Base-by-base conservation (phyloP, 768 basidiomycete species). In the Hericium erinaceus region DNA sequence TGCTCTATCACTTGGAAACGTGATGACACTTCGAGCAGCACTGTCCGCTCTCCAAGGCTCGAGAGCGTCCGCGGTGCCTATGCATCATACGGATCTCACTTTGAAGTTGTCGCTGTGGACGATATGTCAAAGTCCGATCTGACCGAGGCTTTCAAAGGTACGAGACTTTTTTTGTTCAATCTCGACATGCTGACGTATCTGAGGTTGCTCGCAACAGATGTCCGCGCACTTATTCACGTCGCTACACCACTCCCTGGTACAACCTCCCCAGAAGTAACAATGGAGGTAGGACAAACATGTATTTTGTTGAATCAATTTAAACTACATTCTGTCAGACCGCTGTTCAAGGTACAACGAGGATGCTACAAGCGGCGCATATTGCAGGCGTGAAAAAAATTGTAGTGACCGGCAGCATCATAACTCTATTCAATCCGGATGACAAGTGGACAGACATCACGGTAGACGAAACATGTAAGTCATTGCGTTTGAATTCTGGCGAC, bases 91-190 rank as follows among this genome's bases (percentile, higher is more conserved):
- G 58, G 61, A 20, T 54, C 59, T 44, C 54, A 48, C 10, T 63
- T 66, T 13, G 41, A 65, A 18, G 57, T 62, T 13, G 61, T 57
- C 4, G 57, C 54, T 0, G 41, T 67, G 3, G 60, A 64, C 2
- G 64, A 69, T 44, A 12, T 69, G 9, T 57, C 41, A 22, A 55
- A 59, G 3, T 65, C 61, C 9, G 67, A 69, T 37, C 58, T 65
- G 1, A 54, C 61, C 4, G 33, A 33, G 33, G 33, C 33, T 33
- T 33, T 33, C 33, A 33, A 33, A 33, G 33, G 33, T 33, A 9
- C 33, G 33, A 33, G 9, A 6, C 6, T 33, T 33, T 33, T 9
- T 33, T 33, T 33, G 33, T 33, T 33, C 33, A 33, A 7, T 10
- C 33, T 33, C 9, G 33, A 8, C 33, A 33, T 33, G 33, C 7